Evolutionary conservation across 306 rosid species (phyloP), one percentile per base, ranked within the genome.

Genomic region (Pyrus pyrifolia): DNA sequence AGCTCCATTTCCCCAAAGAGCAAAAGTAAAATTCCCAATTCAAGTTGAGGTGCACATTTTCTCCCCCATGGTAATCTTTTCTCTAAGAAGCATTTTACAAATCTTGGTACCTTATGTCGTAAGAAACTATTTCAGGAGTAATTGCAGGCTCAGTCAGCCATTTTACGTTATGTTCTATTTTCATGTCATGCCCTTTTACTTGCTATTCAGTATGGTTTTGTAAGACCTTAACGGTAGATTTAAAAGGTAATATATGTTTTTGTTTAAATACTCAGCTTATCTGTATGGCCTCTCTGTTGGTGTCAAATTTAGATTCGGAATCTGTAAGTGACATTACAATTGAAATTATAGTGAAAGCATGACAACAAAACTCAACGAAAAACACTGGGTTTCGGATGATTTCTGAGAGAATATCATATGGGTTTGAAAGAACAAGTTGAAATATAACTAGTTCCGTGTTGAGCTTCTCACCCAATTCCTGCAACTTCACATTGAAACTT

Each of bases 1-100:
- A 94, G 88, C 85, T 90, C 58, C 97, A 94, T 84, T 94, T 94
- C 81, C 97, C 97, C 2, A 94, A 94, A 80, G 92, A 78, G 70
- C 84, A 81, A 33, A 92, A 87, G 89, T 92, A 73, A 46, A 82
- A 58, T 53, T n/a, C 42, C 30, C 42, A 58, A 70, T 72, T 67
- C 68, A 70, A 64, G 57, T 76, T 60, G 60, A 83, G 71, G 53
- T 77, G 58, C 72, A 44, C 51, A 27, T 73, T 22, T 18, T 46
- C 38, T 13, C 62, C 58, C 58, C 70, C 53, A 67, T 27, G 33
- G 58, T 64, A 29, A 18, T 57, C 64, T 30, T 66, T 67, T 64
- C 13, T 11, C 64, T 63, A 62, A 60, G 80, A 74, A 40, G 62
- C 85, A 75, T 75, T 71, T 66, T 66, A 64, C 60, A 63, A 57